Evolutionary conservation across 805 yeast genomes (phyloP), one percentile per base, ranked within the genome.

Genomic region (Wickerhamomyces bisporus): DNA sequence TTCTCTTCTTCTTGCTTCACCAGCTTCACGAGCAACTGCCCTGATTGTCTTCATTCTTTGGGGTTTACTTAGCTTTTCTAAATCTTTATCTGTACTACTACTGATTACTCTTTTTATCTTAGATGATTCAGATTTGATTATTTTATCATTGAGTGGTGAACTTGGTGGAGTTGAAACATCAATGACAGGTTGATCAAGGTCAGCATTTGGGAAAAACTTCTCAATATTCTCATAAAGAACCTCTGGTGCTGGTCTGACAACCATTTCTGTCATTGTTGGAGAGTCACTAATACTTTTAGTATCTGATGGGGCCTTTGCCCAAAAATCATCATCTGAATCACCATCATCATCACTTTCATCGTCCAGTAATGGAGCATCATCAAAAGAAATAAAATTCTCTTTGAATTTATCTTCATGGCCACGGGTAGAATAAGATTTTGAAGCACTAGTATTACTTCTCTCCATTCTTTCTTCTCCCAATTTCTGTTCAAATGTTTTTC

Each of bases 241-340:
- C 53, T 91, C 98, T 1, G 95, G 83, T 0, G 98, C 88, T 2
- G 99, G 99, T 57, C 99, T 77, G 13, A 93, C 81, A 7, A 82
- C 79, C 86, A 81, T 77, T 39, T 63, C 64, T 20, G 53, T 42
- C 18, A 50, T 66, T 45, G 51, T 40, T 11, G 62, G 52, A 17
- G 51, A 50, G 30, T 55, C 50, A 11, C 50, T 46, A 30, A 43
- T 44, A 17, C n/a, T 19, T 19, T 45, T 47, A 2, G 39, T 42
- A 16, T 41, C 47, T 14, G 47, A 39, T 5, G 70, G 70, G 0
- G 61, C 55, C 36, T 76, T 76, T 2, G 83, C 82, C 75, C 82
- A 79, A 39, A 79, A 63, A 2, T 74, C 82, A 34, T 69, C 80
- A 35, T 73, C 80, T 1, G 71, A 65, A 29, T 66, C 75, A n/a